Evolutionary conservation across 73 alveolate species (phyloP).

Genomic region (Paramecium tetraurelia): DNA sequence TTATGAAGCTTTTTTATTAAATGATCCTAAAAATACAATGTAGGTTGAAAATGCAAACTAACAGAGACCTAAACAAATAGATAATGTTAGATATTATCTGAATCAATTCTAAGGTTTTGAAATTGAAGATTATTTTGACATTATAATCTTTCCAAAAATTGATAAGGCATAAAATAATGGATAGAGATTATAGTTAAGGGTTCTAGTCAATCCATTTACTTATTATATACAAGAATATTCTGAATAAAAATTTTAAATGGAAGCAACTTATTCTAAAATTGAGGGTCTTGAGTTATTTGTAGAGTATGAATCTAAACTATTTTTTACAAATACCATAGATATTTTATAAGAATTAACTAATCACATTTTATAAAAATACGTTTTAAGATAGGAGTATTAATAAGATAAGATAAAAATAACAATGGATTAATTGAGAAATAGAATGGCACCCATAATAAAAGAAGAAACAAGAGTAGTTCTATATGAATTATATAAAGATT

Average conservation of each 20-base stretch:
- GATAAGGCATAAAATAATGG: background rate
- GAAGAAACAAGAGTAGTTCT: constrained; percentile 3
- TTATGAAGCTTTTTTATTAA: background rate
- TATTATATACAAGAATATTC: background rate
- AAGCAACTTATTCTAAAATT: background rate
- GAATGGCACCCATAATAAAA: background rate
- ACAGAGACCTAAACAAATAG: background rate
- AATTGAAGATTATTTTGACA: constrained; percentile 25
- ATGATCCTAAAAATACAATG: background rate
- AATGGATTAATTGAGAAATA: background rate
- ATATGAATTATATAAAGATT: background rate
- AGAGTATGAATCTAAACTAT: background rate
- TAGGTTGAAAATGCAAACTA: background rate
- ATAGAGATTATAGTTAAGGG: background rate
- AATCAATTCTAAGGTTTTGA: background rate
- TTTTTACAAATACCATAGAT: background rate
- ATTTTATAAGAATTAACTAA: background rate
- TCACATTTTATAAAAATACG: background rate
- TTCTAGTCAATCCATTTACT: background rate
- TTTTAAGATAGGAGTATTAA: background rate
- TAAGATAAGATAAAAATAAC: background rate
- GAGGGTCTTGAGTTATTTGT: background rate
- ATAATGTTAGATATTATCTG: background rate
- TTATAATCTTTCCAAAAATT: background rate
- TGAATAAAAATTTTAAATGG: too few species aligned